phyloP scores from a whole-genome alignment of 192 early-diverging fungal species.

The Backusella liffmaniae region DNA sequence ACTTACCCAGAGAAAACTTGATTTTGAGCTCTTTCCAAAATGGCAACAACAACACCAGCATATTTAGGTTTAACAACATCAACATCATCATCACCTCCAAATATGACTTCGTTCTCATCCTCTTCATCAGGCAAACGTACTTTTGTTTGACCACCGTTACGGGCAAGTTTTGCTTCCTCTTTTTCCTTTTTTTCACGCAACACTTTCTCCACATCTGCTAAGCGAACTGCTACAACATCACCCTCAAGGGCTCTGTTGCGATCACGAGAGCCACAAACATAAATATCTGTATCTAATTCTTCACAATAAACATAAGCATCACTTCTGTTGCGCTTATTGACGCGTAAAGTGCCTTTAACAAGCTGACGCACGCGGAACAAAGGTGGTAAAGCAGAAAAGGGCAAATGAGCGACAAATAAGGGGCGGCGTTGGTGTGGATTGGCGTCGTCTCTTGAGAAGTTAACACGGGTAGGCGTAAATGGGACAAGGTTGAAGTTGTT shows the following conservation, averaged over 20 bases:
- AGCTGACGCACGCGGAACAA: conserved; percentile 50
- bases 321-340: conserved; percentile 80
- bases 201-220: conserved; percentile 67
- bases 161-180: conserved; percentile 53
- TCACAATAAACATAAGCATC: conserved; percentile 89
- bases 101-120: conserved; percentile 44
- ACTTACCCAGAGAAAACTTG: conserved; percentile 57
- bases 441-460: conserved; percentile 44
- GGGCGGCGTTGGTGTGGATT: conserved; percentile 50
- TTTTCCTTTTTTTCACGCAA: conserved; percentile 53
- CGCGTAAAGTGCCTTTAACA: conserved; percentile 72
- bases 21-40: conserved; percentile 52
- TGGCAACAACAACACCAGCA: conserved; percentile 57
- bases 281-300: conserved; percentile 70
- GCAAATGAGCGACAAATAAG: conserved; percentile 54
- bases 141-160: conserved; percentile 45
- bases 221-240: conserved; percentile 71
- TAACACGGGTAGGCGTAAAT: conserved; percentile 41
- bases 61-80: conserved; percentile 56
- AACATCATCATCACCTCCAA: conserved; percentile 48
- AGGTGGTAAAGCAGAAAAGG: conserved; percentile 51
- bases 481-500: conserved; percentile 36
- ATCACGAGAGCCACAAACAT: conserved; percentile 67
- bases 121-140: conserved; percentile 53
- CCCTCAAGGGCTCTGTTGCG: conserved; percentile 87